A percentile compares a stretch with the other conserved stretches of the same genome.
Conservation (phyloP, 1,284 basidiomycete species). For the Boletus mariae region DNA sequence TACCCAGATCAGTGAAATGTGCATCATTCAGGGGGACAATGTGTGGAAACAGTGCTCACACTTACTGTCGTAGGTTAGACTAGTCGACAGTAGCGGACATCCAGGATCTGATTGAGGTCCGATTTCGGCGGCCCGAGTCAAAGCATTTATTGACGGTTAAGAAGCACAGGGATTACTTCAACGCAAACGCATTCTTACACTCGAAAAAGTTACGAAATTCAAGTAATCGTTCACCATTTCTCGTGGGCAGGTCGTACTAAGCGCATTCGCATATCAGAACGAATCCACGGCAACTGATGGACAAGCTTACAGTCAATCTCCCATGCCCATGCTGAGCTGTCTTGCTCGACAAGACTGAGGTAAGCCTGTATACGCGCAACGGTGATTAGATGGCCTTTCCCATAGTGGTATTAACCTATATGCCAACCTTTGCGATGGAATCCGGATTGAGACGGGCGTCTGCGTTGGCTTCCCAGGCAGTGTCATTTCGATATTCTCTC, state of each 20-base stretch:
- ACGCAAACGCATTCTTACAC: not conserved
- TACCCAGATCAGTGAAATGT: not conserved
- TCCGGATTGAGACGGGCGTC: constrained; percentile 53
- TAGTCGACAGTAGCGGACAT: not conserved
- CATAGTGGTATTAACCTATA: not conserved
- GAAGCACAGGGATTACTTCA: not conserved
- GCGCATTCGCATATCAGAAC: constrained; percentile 2
- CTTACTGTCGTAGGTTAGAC: not conserved
- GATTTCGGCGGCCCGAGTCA: not conserved
- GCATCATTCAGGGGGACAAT: not conserved
- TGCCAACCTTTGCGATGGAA: constrained; percentile 55
- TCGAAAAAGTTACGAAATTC: not conserved
- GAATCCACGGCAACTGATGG: not conserved
- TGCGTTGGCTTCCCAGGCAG: constrained; percentile 45
- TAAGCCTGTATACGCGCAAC: constrained; percentile 39
- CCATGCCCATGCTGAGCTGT: constrained; percentile 64
- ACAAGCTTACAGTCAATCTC: constrained; percentile 57
- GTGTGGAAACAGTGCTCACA: not conserved
- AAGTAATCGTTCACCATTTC: constrained; percentile 30
- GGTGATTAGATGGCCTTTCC: constrained; percentile 21
- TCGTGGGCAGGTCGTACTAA: constrained; percentile 44
- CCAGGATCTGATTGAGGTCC: not conserved
- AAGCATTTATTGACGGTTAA: not conserved
- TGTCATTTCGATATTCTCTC: constrained; percentile 25
- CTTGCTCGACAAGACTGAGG: constrained; percentile 55